A percentile compares a stretch with the other conserved stretches of the same genome.
Evolutionary conservation across 306 rosid genomes (phyloP).

Genomic region (Begonia peltatifolia): DNA sequence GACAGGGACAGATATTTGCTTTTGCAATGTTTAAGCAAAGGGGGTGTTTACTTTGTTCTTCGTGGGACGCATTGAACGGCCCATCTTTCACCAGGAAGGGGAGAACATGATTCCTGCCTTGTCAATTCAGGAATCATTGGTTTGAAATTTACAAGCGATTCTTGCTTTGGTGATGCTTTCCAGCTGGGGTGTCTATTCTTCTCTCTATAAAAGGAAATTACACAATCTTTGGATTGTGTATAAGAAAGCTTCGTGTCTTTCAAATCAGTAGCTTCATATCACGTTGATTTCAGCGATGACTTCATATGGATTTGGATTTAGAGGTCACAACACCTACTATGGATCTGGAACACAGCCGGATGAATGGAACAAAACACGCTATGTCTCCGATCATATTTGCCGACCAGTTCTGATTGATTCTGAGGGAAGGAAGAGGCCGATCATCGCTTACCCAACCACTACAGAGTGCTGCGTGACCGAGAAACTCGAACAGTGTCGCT

Average conservation of each 20-base stretch:
- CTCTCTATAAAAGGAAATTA: not conserved
- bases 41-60: no score
- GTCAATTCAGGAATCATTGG: slow-evolving; percentile 3
- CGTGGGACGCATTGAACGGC: no score
- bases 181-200: not conserved
- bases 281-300: slow-evolving; percentile 20
- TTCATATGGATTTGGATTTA: slow-evolving; percentile 10
- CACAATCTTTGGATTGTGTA: not conserved
- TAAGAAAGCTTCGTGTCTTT: no score
- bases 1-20: no score
- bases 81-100: no score
- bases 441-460: not conserved
- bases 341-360: not conserved
- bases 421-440: slow-evolving; percentile 11
- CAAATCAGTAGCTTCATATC: not conserved
- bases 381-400: not conserved
- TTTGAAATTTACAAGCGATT: no score
- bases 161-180: not conserved
- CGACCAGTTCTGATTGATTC: no score
- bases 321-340: slow-evolving; percentile 11
- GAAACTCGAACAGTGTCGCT: slow-evolving; percentile 6
- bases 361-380: slow-evolving; percentile 13
- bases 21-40: no score
- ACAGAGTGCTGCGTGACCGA: slow-evolving; percentile 4
- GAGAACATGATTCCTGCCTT: slow-evolving; percentile 12